A percentile compares a stretch with the other conserved stretches of the same genome.
Conservation (phyloP, 1,284 basidiomycete species). For the Stygiomarasmius scandens region DNA sequence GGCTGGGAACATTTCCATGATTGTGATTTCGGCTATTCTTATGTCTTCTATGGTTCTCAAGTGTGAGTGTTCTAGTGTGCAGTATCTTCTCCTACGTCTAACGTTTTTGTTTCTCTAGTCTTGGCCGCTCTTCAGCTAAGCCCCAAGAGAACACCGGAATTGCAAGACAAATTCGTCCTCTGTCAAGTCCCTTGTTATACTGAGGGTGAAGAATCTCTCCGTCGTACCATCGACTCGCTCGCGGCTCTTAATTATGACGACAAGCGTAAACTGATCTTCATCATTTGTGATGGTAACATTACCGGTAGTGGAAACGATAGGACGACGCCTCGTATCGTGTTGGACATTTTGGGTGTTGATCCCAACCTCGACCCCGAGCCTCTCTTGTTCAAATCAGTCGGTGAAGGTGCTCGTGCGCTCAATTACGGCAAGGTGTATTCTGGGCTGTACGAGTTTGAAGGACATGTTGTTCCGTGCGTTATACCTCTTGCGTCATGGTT, state of each 20-base stretch:
- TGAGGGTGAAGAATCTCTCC: slow-evolving; percentile 93
- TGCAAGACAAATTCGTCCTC: slow-evolving; percentile 95
- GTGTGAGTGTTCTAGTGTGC: slow-evolving; percentile 54
- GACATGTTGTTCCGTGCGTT: slow-evolving; percentile 89
- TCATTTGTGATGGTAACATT: slow-evolving; percentile 97
- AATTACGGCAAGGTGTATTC: slow-evolving; percentile 98
- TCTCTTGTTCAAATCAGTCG: slow-evolving; percentile 90
- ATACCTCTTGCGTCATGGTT: background rate
- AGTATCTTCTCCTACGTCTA: slow-evolving; percentile 48
- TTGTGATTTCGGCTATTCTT: slow-evolving; percentile 80
- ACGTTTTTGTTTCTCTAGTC: slow-evolving; percentile 57
- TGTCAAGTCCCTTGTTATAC: slow-evolving; percentile 98
- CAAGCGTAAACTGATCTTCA: slow-evolving; percentile 93
- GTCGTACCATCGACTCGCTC: slow-evolving; percentile 93
- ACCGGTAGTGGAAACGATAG: slow-evolving; percentile 96
- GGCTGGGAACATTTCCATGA: slow-evolving; percentile 86
- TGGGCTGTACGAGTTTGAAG: slow-evolving; percentile 93
- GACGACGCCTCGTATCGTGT: slow-evolving; percentile 87
- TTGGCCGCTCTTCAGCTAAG: slow-evolving; percentile 89
- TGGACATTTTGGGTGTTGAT: slow-evolving; percentile 95
- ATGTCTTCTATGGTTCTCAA: slow-evolving; percentile 85
- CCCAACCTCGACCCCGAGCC: slow-evolving; percentile 93
- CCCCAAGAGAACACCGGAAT: slow-evolving; percentile 82
- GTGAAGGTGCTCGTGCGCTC: slow-evolving; percentile 90
- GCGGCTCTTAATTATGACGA: slow-evolving; percentile 94